Evolutionary conservation across 2,329 filamentous ascomycete species (phyloP).

Genomic region (Colletotrichum sublineola): DNA sequence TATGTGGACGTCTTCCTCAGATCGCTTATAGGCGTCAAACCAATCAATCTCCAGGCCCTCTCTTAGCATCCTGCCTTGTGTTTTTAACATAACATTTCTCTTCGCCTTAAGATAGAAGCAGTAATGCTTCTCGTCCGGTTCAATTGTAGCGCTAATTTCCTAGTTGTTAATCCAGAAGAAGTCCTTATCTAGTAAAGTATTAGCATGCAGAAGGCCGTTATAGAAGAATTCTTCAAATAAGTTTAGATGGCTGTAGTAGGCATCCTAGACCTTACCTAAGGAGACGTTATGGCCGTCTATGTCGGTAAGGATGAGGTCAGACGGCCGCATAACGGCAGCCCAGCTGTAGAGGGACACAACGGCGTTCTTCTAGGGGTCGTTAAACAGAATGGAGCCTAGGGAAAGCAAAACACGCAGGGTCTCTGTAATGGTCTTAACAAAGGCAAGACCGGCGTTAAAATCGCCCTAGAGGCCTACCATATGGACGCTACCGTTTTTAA

Average conservation of each 20-base stretch:
- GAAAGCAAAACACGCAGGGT: constrained; percentile 55
- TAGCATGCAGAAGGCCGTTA: constrained; percentile 56
- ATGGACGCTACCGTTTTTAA: constrained; percentile 45
- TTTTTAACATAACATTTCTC: constrained; percentile 49
- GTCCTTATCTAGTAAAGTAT: constrained; percentile 51
- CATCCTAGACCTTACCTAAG: constrained; percentile 55
- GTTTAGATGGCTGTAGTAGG: constrained; percentile 56
- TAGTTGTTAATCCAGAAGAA: constrained; percentile 56
- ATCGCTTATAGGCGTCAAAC: constrained; percentile 60
- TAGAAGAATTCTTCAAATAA: constrained; percentile 54
- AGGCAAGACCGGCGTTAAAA: constrained; percentile 53
- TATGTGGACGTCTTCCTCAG: constrained; percentile 51
- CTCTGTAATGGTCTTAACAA: constrained; percentile 47
- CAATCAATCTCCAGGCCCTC: constrained; percentile 56
- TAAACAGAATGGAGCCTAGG: constrained; percentile 59
- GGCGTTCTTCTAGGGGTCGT: constrained; percentile 55
- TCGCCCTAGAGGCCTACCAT: constrained; percentile 58
- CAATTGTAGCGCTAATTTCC: constrained; percentile 54
- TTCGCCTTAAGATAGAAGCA: constrained; percentile 56
- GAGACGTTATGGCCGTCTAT: constrained; percentile 57
- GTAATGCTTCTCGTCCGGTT: constrained; percentile 53
- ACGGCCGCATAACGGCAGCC: constrained; percentile 51
- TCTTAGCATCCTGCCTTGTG: constrained; percentile 46
- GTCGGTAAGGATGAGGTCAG: constrained; percentile 55
- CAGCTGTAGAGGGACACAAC: constrained; percentile 53